Base-by-base conservation (phyloP, 2,329 filamentous ascomycete species). In the Aspergillus niger region DNA sequence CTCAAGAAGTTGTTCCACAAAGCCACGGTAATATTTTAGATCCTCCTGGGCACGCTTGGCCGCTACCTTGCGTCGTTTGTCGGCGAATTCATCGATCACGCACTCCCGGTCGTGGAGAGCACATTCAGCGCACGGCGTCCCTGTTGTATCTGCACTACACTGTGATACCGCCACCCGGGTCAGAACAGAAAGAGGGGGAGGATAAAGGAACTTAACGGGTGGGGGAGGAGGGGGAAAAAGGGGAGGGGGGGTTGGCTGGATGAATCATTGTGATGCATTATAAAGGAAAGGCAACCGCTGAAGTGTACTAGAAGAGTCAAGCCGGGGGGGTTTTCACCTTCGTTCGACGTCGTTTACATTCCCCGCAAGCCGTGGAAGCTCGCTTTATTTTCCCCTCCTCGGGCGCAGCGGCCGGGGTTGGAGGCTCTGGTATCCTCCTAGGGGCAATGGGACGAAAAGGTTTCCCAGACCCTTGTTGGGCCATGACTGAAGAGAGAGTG, bases 321-420 rank as follows among this genome's bases (percentile, higher is more conserved):
- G 49, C 6, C 15, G 50, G 50, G 20, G 17, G 17, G 15, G 30
- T 6, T 8, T 47, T 47, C 74, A 77, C 75, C 73, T 72, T 76
- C 50, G 73, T 76, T 44, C 75, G 72, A 55, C 74, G 69, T 57
- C 65, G 70, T 62, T 77, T 72, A 63, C 75, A 77, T 63, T 77
- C 74, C 36, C 64, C 67, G 62, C 75, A 77, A 32, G 75, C 75
- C 15, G 71, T 74, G 7, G 75, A 76, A 11, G 73, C 75, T 54
- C 75, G 67, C 58, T 71, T 75, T 49, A 72, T 70, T 52, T 71
- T 71, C 50, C 59, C 62, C 22, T 77, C 74, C 20, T 77, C 74
- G 32, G 67, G 55, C 22, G 58, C 56, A 43, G 57, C 59, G 43
- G 62, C 66, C 39, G 61, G 63, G 10, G 66, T 48, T 41, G 57